Evolutionary conservation across 805 yeast genomes (phyloP).

Genomic region (Ogataea haglerorum): DNA sequence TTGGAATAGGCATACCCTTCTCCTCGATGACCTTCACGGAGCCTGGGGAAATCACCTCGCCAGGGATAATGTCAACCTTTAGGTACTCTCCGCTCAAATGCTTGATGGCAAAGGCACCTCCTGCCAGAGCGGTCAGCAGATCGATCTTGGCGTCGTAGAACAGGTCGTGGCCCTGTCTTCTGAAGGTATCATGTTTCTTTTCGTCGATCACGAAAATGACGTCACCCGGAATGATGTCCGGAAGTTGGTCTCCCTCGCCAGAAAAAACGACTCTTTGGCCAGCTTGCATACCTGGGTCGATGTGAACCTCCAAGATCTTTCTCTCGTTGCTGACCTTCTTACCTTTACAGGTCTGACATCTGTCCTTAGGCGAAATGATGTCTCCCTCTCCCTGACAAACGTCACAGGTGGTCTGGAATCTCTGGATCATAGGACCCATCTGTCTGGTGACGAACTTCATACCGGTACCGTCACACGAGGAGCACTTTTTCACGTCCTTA

Average conservation of each 20-base stretch:
- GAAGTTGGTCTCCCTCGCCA: conserved; percentile 98
- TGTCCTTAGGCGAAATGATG: conserved; percentile 78
- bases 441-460: conserved; percentile 88
- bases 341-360: conserved; percentile 86
- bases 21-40: conserved; percentile 75
- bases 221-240: conserved; percentile 93
- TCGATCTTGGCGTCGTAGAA: conserved; percentile 84
- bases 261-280: conserved; percentile 87
- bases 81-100: conserved; percentile 91
- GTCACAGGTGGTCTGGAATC: conserved; percentile 94
- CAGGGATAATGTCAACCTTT: conserved; percentile 79
- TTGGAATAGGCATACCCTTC: conserved; percentile 96
- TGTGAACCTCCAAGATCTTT: conserved; percentile 89
- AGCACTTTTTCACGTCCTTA: conserved; percentile 84
- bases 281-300: conserved; percentile 95
- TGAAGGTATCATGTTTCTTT: conserved; percentile 78
- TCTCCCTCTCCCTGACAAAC: conserved; percentile 91
- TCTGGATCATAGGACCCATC: conserved; percentile 99
- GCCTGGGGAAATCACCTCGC: conserved; percentile 90
- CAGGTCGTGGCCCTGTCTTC: conserved; percentile 87
- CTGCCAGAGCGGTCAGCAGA: conserved; percentile 90
- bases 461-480: conserved; percentile 89
- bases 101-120: conserved; percentile 85
- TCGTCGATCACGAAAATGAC: conserved; percentile 89
- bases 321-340: conserved; percentile 83